Evolutionary conservation across 257 asterid species (phyloP).

Genomic region (Nemophila menziesii): DNA sequence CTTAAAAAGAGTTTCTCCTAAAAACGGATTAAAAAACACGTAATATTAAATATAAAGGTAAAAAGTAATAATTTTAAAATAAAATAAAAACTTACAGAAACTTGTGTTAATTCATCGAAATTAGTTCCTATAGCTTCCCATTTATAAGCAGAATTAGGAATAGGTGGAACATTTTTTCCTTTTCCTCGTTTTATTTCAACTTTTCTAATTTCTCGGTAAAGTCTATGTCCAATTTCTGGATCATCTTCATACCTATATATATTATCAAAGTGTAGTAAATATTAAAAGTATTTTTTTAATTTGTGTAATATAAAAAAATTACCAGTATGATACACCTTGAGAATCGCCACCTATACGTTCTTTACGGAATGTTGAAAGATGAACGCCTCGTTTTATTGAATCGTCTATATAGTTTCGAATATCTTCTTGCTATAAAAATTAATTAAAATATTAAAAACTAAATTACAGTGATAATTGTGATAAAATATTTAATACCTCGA

Average conservation of each 20-base stretch:
- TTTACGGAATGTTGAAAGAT: constrained; percentile 66
- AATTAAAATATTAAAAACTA: background rate
- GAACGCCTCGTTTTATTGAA: constrained; percentile 67
- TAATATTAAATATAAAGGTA: too few relatives aligned
- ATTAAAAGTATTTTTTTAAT: too few relatives aligned
- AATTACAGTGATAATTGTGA: constrained; percentile 3
- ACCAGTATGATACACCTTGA: constrained; percentile 92
- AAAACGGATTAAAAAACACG: too few relatives aligned
- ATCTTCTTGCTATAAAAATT: constrained; percentile 86
- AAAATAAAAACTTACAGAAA: constrained; percentile 80
- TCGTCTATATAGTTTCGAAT: constrained; percentile 66
- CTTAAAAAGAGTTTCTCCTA: constrained; percentile 89
- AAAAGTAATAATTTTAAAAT: too few relatives aligned
- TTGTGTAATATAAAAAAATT: constrained; percentile 9
- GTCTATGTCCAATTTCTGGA: constrained; percentile 75
- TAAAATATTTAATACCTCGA: constrained; percentile 53
- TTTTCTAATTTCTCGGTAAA: constrained; percentile 78
- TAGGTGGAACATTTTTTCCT: constrained; percentile 62
- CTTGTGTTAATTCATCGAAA: constrained; percentile 76
- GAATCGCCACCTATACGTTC: constrained; percentile 93
- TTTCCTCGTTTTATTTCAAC: constrained; percentile 82
- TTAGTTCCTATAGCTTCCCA: constrained; percentile 95
- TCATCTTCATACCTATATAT: constrained; percentile 87
- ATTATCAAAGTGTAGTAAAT: background rate
- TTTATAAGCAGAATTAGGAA: constrained; percentile 71